Conservation (phyloP, 2,329 filamentous ascomycete genomes). For the Trichoderma sp. region DNA sequence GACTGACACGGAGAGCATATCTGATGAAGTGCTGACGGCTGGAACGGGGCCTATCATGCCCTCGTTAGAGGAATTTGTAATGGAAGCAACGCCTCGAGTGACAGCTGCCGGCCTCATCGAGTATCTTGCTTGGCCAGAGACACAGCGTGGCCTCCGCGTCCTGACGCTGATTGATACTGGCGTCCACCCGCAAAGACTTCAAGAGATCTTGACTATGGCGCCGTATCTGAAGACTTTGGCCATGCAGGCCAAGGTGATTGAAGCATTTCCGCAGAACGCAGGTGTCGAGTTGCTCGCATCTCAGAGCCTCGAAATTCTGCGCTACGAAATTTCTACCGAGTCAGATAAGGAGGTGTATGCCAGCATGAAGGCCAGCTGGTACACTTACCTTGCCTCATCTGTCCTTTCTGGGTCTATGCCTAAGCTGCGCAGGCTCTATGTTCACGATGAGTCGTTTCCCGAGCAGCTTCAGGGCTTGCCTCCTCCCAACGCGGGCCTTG, state of each 20-base stretch:
- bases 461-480: slow-evolving; percentile 75
- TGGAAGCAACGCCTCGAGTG: slow-evolving; percentile 72
- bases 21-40: slow-evolving; percentile 74
- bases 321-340: slow-evolving; percentile 78
- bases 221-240: slow-evolving; percentile 61
- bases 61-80: slow-evolving; percentile 70
- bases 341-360: slow-evolving; percentile 61
- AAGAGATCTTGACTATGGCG: slow-evolving; percentile 62
- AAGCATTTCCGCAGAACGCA: slow-evolving; percentile 53
- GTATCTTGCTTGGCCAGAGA: slow-evolving; percentile 67
- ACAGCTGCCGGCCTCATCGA: slow-evolving; percentile 71
- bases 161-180: slow-evolving; percentile 75
- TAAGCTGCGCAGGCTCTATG: slow-evolving; percentile 75
- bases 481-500: slow-evolving; percentile 56
- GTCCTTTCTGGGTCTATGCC: slow-evolving; percentile 77
- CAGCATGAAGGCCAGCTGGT: slow-evolving; percentile 66
- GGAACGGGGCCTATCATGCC: slow-evolving; percentile 73
- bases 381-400: slow-evolving; percentile 83
- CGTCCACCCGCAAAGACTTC: slow-evolving; percentile 65
- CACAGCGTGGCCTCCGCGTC: slow-evolving; percentile 63
- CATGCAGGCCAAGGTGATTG: slow-evolving; percentile 55
- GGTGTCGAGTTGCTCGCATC: slow-evolving; percentile 67
- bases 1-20: slow-evolving; percentile 68
- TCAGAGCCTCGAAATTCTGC: slow-evolving; percentile 69
- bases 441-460: slow-evolving; percentile 81